These are phyloP conservation scores for Erodium moschatum DNA, from an alignment of 441 rosid species.

Conservation along the genomic window DNA sequence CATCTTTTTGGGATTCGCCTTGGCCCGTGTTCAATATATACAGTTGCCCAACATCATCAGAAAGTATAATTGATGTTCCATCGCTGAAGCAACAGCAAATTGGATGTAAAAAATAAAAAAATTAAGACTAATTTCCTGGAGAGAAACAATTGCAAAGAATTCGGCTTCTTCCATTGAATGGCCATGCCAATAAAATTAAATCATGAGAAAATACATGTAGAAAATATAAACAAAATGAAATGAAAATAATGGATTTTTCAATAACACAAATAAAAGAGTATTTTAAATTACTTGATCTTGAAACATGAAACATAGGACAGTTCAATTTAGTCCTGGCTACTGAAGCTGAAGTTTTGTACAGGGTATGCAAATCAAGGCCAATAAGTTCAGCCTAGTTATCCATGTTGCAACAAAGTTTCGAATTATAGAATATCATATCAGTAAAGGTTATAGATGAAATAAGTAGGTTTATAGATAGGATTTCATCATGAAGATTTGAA, in stretches of 20 bases:
- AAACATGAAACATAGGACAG: not conserved
- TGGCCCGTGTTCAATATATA: conserved; percentile 87
- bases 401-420: not conserved
- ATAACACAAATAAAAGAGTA: not conserved
- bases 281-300: not conserved
- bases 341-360: not conserved
- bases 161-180: not conserved
- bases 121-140: not conserved
- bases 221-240: not conserved
- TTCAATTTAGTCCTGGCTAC: not conserved
- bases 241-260: not conserved
- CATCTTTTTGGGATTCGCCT: conserved; percentile 94
- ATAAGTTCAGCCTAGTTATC: not conserved
- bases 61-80: conserved; percentile 93
- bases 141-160: not conserved
- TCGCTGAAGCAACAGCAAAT: conserved; percentile 45
- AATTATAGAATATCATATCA: not conserved
- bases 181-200: not conserved
- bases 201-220: not conserved
- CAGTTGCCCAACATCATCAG: conserved; percentile 98
- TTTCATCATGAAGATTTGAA: not conserved
- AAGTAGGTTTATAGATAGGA: not conserved
- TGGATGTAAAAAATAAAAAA: not conserved
- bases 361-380: not conserved
- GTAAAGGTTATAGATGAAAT: not conserved